phyloP scores from a whole-genome alignment of 805 yeast species.

The Wickerhamomyces bovis region DNA sequence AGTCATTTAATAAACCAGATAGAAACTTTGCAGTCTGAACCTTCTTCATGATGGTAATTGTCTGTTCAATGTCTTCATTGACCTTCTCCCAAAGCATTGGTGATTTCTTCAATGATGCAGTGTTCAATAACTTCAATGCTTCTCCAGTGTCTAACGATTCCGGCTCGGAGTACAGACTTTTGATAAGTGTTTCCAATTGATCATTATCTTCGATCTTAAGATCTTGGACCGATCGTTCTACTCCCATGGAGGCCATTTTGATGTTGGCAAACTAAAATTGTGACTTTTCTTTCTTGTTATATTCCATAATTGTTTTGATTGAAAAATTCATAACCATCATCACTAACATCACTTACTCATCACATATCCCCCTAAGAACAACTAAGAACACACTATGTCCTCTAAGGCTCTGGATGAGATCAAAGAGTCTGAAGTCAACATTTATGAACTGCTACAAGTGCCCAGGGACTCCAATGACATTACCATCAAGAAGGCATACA shows the following conservation, averaged over 20 bases:
- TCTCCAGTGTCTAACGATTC: neutral
- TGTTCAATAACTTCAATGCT: neutral
- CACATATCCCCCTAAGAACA: no score
- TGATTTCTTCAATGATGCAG: neutral
- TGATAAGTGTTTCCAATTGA: neutral
- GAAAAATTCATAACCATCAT: no score
- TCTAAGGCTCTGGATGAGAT: constrained; percentile 17
- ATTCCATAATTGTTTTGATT: no score
- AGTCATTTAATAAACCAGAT: constrained; percentile 1
- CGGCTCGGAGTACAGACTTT: neutral
- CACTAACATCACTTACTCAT: no score
- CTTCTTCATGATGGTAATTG: constrained; percentile 2
- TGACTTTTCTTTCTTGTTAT: no score
- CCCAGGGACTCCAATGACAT: constrained; percentile 52
- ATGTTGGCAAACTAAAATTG: no score
- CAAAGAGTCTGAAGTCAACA: constrained; percentile 11
- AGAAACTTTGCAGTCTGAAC: constrained; percentile 1
- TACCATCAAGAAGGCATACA: constrained; percentile 71
- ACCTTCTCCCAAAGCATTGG: neutral
- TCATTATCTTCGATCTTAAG: neutral
- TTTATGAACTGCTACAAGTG: constrained; percentile 65
- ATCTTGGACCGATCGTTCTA: neutral
- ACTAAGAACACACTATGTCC: no score
- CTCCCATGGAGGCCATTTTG: neutral
- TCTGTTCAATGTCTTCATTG: constrained; percentile 4